Evolutionary conservation across 1,139 yeast genomes (phyloP), one percentile per base, ranked within the genome.

Genomic region (Meyerozyma athensensis): DNA sequence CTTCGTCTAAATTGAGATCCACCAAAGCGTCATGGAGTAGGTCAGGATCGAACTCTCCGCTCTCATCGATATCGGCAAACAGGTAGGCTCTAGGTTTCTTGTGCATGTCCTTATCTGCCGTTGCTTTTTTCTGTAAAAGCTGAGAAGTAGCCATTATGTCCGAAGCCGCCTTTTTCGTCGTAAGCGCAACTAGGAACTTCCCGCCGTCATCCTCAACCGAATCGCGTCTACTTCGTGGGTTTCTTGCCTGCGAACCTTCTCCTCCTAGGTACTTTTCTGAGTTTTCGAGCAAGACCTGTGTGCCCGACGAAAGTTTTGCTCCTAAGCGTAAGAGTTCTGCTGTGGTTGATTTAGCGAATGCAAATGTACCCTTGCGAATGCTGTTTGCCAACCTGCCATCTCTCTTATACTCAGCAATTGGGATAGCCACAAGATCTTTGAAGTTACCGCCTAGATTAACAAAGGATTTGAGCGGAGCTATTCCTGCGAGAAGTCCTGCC

Each of bases 301-400:
- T 86, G 0, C 97, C 97, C 4, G 90, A 83, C 1, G 95, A 94
- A 26, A 90, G 56, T 50, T 84, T 86, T 0, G 86, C 95, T 0
- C 97, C 96, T 37, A 92, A 65, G 49, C 82, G 81, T 32, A 90
- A 67, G 26, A 90, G 59, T 56, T 90, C 97, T 41, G 81, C 83
- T 2, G 95, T 79, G 0, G 97, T 84, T 8, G 83, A 81, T 48
- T 76, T 79, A 1, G 92, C 81, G 60, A 92, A 87, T n/a, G 80
- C 72, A 35, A 68, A 61, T 0, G 95, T 82, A 1, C 96, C 95
- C 44, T 82, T 81, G 48, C 84, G 87, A 4, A 90, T 47, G 45
- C 95, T 79, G 48, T 87, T 68, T 33, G 83, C 65, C 1, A 85
- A 53, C 19, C 87, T 63, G 1, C 90, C 86, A 52, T 86, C 94